Conservation (phyloP, 768 basidiomycete species). For the Suillus plorans region DNA sequence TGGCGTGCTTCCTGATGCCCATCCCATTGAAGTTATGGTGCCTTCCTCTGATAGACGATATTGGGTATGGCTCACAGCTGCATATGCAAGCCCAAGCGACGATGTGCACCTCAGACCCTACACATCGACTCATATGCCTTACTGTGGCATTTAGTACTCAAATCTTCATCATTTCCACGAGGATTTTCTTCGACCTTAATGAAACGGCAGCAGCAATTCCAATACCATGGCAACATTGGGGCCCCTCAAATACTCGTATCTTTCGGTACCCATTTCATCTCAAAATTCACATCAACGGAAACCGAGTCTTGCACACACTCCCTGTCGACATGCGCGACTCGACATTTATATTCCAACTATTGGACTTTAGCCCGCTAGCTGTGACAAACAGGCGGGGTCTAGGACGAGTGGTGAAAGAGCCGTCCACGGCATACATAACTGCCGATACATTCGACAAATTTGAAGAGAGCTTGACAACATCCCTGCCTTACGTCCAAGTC, state of each 20-base stretch:
- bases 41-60: neutral
- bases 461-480: neutral
- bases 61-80: neutral
- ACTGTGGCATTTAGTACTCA: neutral
- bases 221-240: neutral
- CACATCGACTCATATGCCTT: neutral
- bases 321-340: neutral
- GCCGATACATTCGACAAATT: too few relatives aligned
- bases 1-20: neutral
- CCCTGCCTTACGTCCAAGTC: neutral
- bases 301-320: neutral
- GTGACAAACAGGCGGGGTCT: neutral
- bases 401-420: neutral
- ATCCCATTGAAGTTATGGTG: neutral
- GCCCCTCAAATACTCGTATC: neutral
- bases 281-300: neutral
- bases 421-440: too few relatives aligned
- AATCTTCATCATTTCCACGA: neutral
- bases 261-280: neutral
- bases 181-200: neutral
- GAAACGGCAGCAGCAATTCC: neutral
- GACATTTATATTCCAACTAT: neutral
- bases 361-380: neutral
- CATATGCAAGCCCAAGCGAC: neutral
- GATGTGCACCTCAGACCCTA: neutral